Percentiles rank a stretch among this genome's conserved stretches.
Evolutionary conservation across 1,284 basidiomycete genomes (phyloP).

Genomic region (Schizophyllum commune): DNA sequence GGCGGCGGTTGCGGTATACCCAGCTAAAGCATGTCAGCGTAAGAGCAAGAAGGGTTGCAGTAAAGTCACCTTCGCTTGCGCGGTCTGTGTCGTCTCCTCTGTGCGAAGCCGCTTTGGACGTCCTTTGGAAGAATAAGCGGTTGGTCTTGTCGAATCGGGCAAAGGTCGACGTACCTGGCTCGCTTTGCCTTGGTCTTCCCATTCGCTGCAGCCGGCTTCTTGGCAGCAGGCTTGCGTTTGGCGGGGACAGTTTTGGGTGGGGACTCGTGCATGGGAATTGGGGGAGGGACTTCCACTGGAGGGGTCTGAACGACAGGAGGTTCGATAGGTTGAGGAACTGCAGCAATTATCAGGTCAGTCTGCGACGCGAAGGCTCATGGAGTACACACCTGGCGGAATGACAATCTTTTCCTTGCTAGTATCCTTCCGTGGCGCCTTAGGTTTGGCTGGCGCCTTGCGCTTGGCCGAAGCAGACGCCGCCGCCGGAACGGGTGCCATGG

Average conservation of each 20-base stretch:
- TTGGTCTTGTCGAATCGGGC: neutral
- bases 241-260: neutral
- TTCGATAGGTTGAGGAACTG: constrained; percentile 19
- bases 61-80: constrained; percentile 27
- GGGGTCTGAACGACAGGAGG: neutral
- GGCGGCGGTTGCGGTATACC: constrained; percentile 38
- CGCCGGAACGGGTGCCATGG: constrained; percentile 20
- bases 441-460: constrained; percentile 24
- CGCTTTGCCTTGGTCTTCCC: neutral
- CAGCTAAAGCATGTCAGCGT: constrained; percentile 16
- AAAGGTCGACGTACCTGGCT: constrained; percentile 1
- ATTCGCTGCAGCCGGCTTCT: constrained; percentile 12
- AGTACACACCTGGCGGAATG: constrained; percentile 30
- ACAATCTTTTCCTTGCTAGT: constrained; percentile 39
- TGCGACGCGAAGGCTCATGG: constrained; percentile 19
- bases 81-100: constrained; percentile 29
- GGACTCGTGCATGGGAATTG: neutral
- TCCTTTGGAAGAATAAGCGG: constrained; percentile 1
- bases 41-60: neutral
- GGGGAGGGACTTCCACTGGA: neutral
- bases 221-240: constrained; percentile 1
- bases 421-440: constrained; percentile 36
- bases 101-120: constrained; percentile 17
- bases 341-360: constrained; percentile 26
- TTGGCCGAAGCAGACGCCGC: constrained; percentile 14